Conservation (phyloP, 257 asterid species). For the Cordia subcordata region DNA sequence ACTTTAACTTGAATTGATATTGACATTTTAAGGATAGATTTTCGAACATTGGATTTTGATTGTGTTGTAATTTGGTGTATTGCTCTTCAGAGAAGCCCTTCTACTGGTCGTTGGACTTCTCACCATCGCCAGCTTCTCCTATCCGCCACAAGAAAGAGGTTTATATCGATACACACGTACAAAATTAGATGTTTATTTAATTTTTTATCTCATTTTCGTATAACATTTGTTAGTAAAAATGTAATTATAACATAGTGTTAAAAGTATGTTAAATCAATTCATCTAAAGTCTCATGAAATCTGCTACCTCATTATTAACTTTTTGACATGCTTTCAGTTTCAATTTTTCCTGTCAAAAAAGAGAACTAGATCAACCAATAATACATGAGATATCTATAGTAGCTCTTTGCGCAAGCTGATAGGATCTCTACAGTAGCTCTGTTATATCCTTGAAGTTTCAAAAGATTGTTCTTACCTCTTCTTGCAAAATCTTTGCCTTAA, state of each 20-base stretch:
- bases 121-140: too few relatives aligned
- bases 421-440: neutral
- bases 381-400: too few relatives aligned
- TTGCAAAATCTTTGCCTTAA: slow-evolving; percentile 38
- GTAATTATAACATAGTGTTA: neutral
- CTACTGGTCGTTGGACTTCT: too few relatives aligned
- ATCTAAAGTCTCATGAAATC: neutral
- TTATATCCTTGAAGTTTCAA: too few relatives aligned
- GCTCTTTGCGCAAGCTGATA: too few relatives aligned
- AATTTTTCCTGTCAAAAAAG: slow-evolving; percentile 32
- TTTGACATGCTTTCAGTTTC: slow-evolving; percentile 13
- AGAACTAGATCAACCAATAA: neutral
- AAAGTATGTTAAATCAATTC: neutral
- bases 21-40: neutral
- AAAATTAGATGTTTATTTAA: too few relatives aligned
- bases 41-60: neutral
- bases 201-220: too few relatives aligned
- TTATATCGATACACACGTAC: too few relatives aligned
- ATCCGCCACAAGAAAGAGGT: too few relatives aligned
- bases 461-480: slow-evolving; percentile 32
- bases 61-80: too few relatives aligned
- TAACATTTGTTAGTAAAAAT: too few relatives aligned
- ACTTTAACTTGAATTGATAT: neutral
- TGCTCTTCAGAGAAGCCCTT: too few relatives aligned
- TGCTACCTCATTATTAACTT: slow-evolving; percentile 42